Evolutionary conservation across 2,329 filamentous ascomycete species (phyloP).

Genomic region (Scedosporium minutisporum): DNA sequence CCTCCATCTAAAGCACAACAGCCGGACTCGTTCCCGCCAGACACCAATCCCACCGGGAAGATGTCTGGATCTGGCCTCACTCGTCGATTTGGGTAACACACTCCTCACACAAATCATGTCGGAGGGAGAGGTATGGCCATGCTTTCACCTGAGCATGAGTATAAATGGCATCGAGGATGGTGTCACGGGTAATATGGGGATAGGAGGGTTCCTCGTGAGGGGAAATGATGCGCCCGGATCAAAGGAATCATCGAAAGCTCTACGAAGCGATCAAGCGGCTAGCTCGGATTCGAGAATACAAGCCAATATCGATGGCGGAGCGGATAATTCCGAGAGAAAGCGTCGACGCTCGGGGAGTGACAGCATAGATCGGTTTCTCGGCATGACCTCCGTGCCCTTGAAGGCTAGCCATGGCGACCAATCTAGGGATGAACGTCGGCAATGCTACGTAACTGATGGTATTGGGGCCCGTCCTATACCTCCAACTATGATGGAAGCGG

Average conservation of each 20-base stretch:
- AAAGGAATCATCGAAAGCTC: background rate
- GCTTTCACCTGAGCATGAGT: slow-evolving; percentile 77
- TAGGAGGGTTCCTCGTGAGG: slow-evolving; percentile 76
- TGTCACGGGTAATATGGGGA: slow-evolving; percentile 72
- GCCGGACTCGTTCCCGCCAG: slow-evolving; percentile 65
- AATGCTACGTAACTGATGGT: background rate
- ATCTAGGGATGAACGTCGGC: background rate
- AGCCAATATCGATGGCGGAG: background rate
- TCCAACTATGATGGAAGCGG: background rate
- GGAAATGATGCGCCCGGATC: slow-evolving; percentile 16
- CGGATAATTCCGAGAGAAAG: slow-evolving; percentile 19
- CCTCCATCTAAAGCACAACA: slow-evolving; percentile 67
- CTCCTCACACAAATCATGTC: slow-evolving; percentile 68
- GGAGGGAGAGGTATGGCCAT: slow-evolving; percentile 72
- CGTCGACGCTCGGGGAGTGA: slow-evolving; percentile 35
- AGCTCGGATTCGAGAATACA: background rate
- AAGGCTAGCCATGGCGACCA: background rate
- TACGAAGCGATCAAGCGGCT: background rate
- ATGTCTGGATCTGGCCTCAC: slow-evolving; percentile 53
- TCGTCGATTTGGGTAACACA: slow-evolving; percentile 51
- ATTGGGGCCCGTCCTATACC: background rate
- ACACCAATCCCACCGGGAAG: slow-evolving; percentile 68
- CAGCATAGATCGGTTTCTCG: slow-evolving; percentile 50
- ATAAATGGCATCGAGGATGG: slow-evolving; percentile 92
- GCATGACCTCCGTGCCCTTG: slow-evolving; percentile 23